Evolutionary conservation across 2,329 filamentous ascomycete genomes (phyloP).

Genomic region (Aureobasidium sp.): DNA sequence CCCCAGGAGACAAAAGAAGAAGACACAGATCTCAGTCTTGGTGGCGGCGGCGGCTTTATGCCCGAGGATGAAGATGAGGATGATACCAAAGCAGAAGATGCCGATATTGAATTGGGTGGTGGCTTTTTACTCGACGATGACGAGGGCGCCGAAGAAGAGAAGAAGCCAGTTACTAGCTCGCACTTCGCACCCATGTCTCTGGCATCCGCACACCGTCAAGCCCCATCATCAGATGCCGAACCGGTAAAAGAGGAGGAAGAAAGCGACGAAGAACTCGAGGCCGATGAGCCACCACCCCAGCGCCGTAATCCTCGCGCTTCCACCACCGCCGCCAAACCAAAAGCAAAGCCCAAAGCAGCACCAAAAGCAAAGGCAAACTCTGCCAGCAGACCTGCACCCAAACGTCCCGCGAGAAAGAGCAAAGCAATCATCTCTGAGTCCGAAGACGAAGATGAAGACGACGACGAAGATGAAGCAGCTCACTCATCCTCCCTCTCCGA

Average conservation of each 20-base stretch:
- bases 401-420: not conserved
- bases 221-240: not conserved
- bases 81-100: constrained; percentile 14
- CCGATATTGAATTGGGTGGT: constrained; percentile 2
- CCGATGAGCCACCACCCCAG: not conserved
- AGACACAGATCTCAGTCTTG: constrained; percentile 21
- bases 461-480: not conserved
- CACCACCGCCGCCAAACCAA: not conserved
- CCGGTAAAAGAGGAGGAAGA: constrained; percentile 13
- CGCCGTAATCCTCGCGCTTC: not conserved
- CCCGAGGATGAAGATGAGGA: constrained; percentile 30
- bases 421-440: not conserved
- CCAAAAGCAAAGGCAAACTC: constrained; percentile 10
- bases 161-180: constrained; percentile 14
- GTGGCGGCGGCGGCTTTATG: constrained; percentile 31
- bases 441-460: not conserved
- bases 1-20: constrained; percentile 21
- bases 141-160: constrained; percentile 18
- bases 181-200: constrained; percentile 29
- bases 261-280: constrained; percentile 10
- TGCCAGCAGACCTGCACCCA: not conserved
- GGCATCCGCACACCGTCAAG: constrained; percentile 21
- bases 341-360: not conserved
- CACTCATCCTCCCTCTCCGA: not conserved
- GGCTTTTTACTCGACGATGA: constrained; percentile 20